Percentiles rank a stretch among this genome's conserved stretches.
Conservation (phyloP, 768 basidiomycete genomes). For the Lactarius sp. region DNA sequence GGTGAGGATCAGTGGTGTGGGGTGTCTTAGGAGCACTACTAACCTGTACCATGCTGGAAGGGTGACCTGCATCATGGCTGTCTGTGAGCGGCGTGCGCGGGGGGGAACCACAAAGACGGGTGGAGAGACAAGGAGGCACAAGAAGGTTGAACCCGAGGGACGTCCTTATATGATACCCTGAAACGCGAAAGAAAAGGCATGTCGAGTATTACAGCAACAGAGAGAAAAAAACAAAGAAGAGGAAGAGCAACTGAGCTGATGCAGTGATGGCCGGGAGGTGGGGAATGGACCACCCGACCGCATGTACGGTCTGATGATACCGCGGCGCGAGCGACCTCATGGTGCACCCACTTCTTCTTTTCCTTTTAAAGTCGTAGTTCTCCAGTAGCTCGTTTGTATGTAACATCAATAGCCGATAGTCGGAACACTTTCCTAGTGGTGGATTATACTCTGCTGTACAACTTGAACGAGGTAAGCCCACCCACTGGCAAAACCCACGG, state of each 20-base stretch:
- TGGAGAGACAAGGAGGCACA: neutral
- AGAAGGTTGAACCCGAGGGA: too few species aligned
- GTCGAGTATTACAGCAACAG: neutral
- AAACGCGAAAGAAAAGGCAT: neutral
- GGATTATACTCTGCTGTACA: too few species aligned
- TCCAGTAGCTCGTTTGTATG: too few species aligned
- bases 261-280: neutral
- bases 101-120: neutral
- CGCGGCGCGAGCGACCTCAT: neutral
- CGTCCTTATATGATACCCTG: conserved; percentile 1
- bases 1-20: neutral
- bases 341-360: neutral
- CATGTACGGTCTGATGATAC: conserved; percentile 1
- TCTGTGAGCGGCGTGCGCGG: neutral
- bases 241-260: neutral
- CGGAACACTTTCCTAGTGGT: too few species aligned
- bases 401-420: too few species aligned
- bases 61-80: neutral
- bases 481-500: too few species aligned
- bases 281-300: neutral
- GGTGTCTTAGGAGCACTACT: neutral
- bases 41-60: conserved; percentile 24
- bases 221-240: neutral
- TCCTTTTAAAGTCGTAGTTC: neutral
- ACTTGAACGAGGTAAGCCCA: too few species aligned